These are phyloP conservation scores for Wallemia ichthyophaga DNA, from an alignment of 1,284 basidiomycete species.

Conservation along the genomic window DNA sequence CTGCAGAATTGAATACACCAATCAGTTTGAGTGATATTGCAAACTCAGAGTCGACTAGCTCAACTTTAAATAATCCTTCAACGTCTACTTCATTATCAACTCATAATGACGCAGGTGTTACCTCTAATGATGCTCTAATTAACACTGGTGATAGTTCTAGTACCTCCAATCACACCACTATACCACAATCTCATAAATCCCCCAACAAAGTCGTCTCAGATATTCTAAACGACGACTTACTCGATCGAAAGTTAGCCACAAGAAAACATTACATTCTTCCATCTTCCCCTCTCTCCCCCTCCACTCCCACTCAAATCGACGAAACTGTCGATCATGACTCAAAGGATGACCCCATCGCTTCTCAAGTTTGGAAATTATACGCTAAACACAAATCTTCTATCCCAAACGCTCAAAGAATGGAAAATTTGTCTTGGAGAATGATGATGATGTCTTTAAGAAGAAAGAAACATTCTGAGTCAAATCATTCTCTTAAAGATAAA, in stretches of 20 bases:
- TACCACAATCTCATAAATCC: too few relatives aligned
- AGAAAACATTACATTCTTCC: not conserved
- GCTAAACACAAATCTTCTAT: slow-evolving; percentile 56
- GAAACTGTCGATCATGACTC: slow-evolving; percentile 13
- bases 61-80: too few relatives aligned
- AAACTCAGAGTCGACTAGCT: too few relatives aligned
- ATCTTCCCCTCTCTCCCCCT: not conserved
- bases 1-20: not conserved
- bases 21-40: not conserved
- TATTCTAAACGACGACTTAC: not conserved
- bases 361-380: slow-evolving; percentile 93
- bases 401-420: slow-evolving; percentile 80
- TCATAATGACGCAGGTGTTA: too few relatives aligned
- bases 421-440: slow-evolving; percentile 92
- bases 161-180: too few relatives aligned
- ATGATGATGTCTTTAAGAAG: slow-evolving; percentile 80
- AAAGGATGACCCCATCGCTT: slow-evolving; percentile 54
- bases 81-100: not conserved
- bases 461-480: slow-evolving; percentile 22
- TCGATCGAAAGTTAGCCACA: not conserved
- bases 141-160: too few relatives aligned
- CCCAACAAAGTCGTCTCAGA: not conserved
- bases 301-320: not conserved
- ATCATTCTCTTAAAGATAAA: slow-evolving; percentile 9
- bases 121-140: too few relatives aligned